Evolutionary conservation across 495 filamentous ascomycete genomes (phyloP), one percentile per base, ranked within the genome.

Genomic region (Hamigera avellanea): DNA sequence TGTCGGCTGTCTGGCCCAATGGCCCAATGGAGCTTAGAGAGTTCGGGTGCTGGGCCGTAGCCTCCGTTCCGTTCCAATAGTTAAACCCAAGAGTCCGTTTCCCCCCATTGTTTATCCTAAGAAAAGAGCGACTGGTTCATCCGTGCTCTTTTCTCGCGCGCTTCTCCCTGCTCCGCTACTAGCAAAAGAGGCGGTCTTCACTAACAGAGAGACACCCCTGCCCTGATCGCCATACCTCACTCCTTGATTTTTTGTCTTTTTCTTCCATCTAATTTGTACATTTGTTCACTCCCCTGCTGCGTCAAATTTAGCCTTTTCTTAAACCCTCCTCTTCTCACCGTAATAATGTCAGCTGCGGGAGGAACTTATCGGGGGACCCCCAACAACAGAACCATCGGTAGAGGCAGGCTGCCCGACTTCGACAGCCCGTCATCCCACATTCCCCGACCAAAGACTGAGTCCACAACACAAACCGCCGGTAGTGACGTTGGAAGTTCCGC

Each of bases 391-490:
- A 64, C 62, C n/a, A 61, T 64, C 46, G 64, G 72, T 38, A 72
- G 85, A 59, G 77, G 75, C 39, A 72, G 72, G 46, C 64, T 78
- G 41, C 81, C 81, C 43, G 61, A 70, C 38, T 87, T 85, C 52
- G 65, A 67, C 54, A 82, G 72, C 59, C 74, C 84, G 23, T 54
- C 66, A 35, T 91, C 84, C 19, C 76, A 69, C 54, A 95, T 95
- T 48, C 87, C 86, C 38, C 75, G 88, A 45, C 87, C 87, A 32
- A 79, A 86, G 29, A 71, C 80, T 23, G 87, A 94, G 25, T 59
- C 69, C 28, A 56, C 62, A 18, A 51, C 65, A 36, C 61, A 68
- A 30, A 84, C 80, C 54, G 82, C 89, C 37, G 45, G 52, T 14
- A 74, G 62, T 37, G 64, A 68, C 43, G 50, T 66, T 39, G 64